Conservation (phyloP, 805 yeast genomes). For the Zygotorulaspora florentina region DNA sequence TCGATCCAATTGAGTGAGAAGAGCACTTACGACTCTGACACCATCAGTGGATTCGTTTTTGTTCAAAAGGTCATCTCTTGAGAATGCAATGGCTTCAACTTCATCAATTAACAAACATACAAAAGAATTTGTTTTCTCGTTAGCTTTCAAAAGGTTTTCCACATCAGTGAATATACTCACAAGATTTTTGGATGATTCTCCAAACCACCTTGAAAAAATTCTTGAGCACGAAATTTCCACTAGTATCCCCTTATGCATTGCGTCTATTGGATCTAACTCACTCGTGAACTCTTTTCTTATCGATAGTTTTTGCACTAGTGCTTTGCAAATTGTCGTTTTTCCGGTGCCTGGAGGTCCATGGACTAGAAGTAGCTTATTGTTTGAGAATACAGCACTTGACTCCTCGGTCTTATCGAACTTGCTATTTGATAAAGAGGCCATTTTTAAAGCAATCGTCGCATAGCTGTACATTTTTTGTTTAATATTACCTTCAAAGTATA, state of each 20-base stretch:
- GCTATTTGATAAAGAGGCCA: constrained; percentile 16
- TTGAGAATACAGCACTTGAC: constrained; percentile 11
- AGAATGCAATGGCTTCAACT: constrained; percentile 43
- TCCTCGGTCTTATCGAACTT: neutral
- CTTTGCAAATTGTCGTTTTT: constrained; percentile 41
- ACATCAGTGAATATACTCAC: constrained; percentile 37
- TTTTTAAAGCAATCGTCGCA: constrained; percentile 32
- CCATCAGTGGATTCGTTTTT: constrained; percentile 43
- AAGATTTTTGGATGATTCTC: constrained; percentile 44
- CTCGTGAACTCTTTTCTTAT: constrained; percentile 22
- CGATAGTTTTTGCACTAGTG: constrained; percentile 40
- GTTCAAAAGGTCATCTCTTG: constrained; percentile 35
- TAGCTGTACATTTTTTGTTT: constrained; percentile 34
- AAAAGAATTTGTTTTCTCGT: constrained; percentile 17
- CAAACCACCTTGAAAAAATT: constrained; percentile 45
- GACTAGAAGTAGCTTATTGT: constrained; percentile 30
- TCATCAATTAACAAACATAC: constrained; percentile 44
- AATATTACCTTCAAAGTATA: constrained; percentile 32
- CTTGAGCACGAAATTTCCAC: constrained; percentile 43
- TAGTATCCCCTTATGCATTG: constrained; percentile 28
- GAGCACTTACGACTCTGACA: constrained; percentile 42
- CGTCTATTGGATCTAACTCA: constrained; percentile 1
- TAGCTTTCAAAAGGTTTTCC: constrained; percentile 22
- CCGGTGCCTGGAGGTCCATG: constrained; percentile 50
- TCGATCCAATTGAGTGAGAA: constrained; percentile 41